Conservation (phyloP, 2,329 filamentous ascomycete genomes). For the Conoideocrella luteorostrata region DNA sequence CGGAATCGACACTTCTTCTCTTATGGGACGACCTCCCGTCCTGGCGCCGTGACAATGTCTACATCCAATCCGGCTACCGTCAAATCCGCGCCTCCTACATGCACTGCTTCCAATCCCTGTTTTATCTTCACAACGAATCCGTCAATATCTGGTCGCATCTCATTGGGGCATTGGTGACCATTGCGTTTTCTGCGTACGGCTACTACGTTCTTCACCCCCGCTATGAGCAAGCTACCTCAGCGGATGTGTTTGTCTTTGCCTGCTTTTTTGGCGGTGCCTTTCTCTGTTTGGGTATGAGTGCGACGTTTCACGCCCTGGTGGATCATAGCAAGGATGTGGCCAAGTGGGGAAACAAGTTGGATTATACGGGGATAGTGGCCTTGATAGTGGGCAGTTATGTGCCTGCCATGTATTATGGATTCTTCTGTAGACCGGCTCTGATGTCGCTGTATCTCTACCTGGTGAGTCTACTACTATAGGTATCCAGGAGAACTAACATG, state of each 20-base stretch:
- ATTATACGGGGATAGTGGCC: constrained; percentile 89
- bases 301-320: constrained; percentile 75
- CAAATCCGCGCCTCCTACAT: constrained; percentile 41
- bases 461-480: constrained; percentile 49
- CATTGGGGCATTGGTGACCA: constrained; percentile 57
- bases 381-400: constrained; percentile 90
- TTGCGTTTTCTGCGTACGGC: constrained; percentile 44
- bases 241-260: constrained; percentile 65
- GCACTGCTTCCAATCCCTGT: constrained; percentile 39
- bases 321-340: constrained; percentile 79
- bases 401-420: constrained; percentile 81
- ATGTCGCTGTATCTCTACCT: constrained; percentile 68
- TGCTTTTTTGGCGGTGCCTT: constrained; percentile 75
- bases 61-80: constrained; percentile 49
- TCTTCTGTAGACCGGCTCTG: constrained; percentile 61
- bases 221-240: constrained; percentile 53
- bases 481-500: too few species aligned
- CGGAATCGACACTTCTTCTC: constrained; percentile 37
- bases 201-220: constrained; percentile 55
- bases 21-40: constrained; percentile 51
- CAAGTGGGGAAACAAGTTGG: constrained; percentile 82
- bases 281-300: constrained; percentile 71
- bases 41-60: constrained; percentile 56
- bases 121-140: constrained; percentile 53
- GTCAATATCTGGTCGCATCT: constrained; percentile 61